phyloP scores from a whole-genome alignment of 2,329 filamentous ascomycete species.

The Colletotrichum somersetense region DNA sequence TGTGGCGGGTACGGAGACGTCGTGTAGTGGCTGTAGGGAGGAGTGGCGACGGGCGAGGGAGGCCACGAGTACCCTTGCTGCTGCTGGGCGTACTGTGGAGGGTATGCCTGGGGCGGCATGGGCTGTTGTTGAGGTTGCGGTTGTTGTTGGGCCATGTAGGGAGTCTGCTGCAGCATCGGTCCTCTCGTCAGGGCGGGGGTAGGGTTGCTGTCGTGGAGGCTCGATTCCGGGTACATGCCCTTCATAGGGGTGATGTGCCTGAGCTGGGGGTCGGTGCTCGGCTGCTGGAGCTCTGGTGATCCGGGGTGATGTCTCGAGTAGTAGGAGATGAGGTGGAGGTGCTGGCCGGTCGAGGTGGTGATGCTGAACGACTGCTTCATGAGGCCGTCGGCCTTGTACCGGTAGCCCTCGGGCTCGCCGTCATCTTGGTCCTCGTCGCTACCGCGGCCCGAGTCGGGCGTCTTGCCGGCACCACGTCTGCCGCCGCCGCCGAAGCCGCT shows the following conservation, averaged over 20 bases:
- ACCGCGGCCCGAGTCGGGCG: conserved; percentile 82
- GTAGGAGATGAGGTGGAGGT: conserved; percentile 98
- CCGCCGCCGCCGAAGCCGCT: conserved; percentile 73
- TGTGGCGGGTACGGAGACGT: conserved; percentile 52
- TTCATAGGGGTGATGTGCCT: conserved; percentile 88
- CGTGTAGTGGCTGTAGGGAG: conserved; percentile 64
- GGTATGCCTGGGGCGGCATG: conserved; percentile 53
- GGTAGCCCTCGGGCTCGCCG: conserved; percentile 88
- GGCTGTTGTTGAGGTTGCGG: conserved; percentile 49
- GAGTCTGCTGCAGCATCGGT: conserved; percentile 69
- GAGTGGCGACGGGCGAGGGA: conserved; percentile 67
- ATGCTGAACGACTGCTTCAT: conserved; percentile 99
- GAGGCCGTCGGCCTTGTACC: conserved; percentile 94
- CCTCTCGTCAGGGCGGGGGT: conserved; percentile 85
- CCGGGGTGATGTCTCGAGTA: conserved; percentile 85
- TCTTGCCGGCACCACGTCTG: conserved; percentile 75
- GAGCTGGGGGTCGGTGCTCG: conserved; percentile 82
- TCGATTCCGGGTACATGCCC: conserved; percentile 97
- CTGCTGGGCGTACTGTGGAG: conserved; percentile 58
- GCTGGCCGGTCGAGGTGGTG: conserved; percentile 87
- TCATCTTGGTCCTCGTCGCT: conserved; percentile 90
- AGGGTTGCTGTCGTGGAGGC: conserved; percentile 85
- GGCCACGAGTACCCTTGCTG: conserved; percentile 64
- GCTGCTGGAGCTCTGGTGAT: conserved; percentile 80
- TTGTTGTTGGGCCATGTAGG: conserved; percentile 41